These are phyloP conservation scores for Trichoderma simmonsii DNA, from an alignment of 2,329 filamentous ascomycete species.

Conservation along the genomic window DNA sequence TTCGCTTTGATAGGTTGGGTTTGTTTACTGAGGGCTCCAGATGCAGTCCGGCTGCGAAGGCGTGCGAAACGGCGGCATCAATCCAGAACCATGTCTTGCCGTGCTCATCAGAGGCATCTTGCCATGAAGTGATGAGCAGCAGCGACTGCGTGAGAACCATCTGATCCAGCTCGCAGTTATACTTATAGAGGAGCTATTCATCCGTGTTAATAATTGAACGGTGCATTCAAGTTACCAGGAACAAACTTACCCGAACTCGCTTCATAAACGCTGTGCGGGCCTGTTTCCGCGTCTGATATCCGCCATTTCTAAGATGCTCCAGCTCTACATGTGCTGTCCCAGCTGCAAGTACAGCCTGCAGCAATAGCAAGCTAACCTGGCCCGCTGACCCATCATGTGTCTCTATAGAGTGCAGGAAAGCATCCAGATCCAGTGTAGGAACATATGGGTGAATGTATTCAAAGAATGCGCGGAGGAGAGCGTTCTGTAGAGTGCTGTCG, in stretches of 20 bases:
- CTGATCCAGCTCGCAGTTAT: constrained; percentile 12
- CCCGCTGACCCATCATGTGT: constrained; percentile 5
- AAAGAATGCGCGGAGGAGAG: neutral
- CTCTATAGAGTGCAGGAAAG: neutral
- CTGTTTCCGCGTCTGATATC: neutral
- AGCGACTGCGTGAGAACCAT: constrained; percentile 13
- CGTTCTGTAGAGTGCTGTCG: neutral
- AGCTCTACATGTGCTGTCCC: constrained; percentile 9
- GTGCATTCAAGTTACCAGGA: neutral
- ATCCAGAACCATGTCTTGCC: constrained; percentile 16
- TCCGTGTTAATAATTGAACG: neutral
- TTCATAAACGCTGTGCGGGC: constrained; percentile 2
- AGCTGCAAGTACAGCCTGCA: constrained; percentile 5
- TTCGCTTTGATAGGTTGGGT: constrained; percentile 8
- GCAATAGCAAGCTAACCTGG: neutral
- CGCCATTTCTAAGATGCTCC: neutral
- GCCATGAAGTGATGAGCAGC: constrained; percentile 11
- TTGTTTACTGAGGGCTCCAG: constrained; percentile 3
- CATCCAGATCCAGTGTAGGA: constrained; percentile 9
- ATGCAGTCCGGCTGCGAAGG: constrained; percentile 14
- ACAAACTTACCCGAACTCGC: neutral
- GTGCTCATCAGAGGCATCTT: constrained; percentile 7
- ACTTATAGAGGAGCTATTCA: constrained; percentile 1
- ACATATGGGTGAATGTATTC: constrained; percentile 8
- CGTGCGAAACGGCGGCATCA: constrained; percentile 9